Evolutionary conservation across 106 monocot species (phyloP).

Genomic region (Platanthera guangdongensis): DNA sequence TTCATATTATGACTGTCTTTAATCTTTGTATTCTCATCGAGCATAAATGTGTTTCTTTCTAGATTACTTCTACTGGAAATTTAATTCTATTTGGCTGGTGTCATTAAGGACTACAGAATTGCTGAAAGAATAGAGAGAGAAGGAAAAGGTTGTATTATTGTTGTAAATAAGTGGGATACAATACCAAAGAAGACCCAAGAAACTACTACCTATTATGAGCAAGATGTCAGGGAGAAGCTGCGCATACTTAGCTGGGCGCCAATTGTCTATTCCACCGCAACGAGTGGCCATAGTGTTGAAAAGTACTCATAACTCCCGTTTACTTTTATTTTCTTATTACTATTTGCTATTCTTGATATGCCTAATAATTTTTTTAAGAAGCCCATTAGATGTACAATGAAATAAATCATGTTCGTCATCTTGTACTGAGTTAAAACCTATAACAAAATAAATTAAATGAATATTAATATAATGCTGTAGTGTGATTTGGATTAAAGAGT

Average conservation of each 20-base stretch:
- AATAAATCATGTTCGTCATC: neutral
- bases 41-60: neutral
- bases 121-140: constrained; percentile 95
- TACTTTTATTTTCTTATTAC: neutral
- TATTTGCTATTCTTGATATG: neutral
- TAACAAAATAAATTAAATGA: neutral
- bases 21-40: neutral
- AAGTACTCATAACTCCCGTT: constrained; percentile 33
- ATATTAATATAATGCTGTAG: neutral
- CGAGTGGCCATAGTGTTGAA: constrained; percentile 65
- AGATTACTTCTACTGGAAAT: neutral
- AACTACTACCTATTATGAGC: constrained; percentile 68
- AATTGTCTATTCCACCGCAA: constrained; percentile 87
- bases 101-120: constrained; percentile 70
- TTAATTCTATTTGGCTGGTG: neutral
- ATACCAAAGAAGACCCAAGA: constrained; percentile 88
- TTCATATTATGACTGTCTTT: too few species aligned
- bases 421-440: neutral
- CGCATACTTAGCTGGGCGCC: constrained; percentile 84
- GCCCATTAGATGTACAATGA: neutral
- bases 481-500: neutral
- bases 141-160: constrained; percentile 95
- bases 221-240: constrained; percentile 94
- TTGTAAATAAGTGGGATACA: constrained; percentile 98
- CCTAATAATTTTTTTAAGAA: neutral